These are phyloP conservation scores for Colletotrichum liriopes DNA, from an alignment of 2,329 filamentous ascomycete genomes.

Conservation along the genomic window DNA sequence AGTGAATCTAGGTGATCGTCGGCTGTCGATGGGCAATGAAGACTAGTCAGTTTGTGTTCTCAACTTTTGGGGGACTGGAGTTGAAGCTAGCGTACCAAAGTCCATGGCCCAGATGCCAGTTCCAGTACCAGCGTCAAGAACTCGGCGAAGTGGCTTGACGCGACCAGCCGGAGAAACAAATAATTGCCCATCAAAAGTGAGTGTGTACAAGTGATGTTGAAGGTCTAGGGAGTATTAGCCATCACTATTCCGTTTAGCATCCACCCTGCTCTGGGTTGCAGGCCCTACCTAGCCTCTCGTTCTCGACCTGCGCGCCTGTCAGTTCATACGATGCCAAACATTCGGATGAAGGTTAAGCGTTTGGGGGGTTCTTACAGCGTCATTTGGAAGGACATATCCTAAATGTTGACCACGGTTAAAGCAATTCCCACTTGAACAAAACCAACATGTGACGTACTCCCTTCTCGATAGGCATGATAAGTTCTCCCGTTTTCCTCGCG, in stretches of 20 bases:
- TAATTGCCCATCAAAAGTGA: slow-evolving; percentile 48
- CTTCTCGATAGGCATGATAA: slow-evolving; percentile 55
- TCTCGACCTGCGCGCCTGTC: slow-evolving; percentile 41
- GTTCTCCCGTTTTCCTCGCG: slow-evolving; percentile 58
- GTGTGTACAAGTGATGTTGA: slow-evolving; percentile 49
- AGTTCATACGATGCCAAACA: neutral
- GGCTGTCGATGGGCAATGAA: slow-evolving; percentile 39
- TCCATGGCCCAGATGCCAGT: slow-evolving; percentile 65
- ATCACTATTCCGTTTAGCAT: accelerated
- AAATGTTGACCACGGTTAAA: neutral
- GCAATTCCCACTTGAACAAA: no score
- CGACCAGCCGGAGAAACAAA: slow-evolving; percentile 43
- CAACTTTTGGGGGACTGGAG: no score
- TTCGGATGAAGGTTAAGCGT: no score
- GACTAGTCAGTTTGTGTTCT: neutral
- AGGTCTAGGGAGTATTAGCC: slow-evolving; percentile 42
- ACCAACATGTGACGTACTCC: slow-evolving; percentile 19
- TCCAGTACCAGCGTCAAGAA: slow-evolving; percentile 65
- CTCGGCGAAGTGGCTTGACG: slow-evolving; percentile 38
- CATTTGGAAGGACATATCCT: slow-evolving; percentile 49
- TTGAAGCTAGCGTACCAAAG: slow-evolving; percentile 50
- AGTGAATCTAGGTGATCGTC: slow-evolving; percentile 51
- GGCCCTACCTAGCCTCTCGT: slow-evolving; percentile 45
- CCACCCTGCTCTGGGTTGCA: neutral
- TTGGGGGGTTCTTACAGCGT: slow-evolving; percentile 43